Percentiles rank a stretch among this genome's conserved stretches.
phyloP scores from a whole-genome alignment of 148 eudicot genomes.

The Dianthus caryophyllus region DNA sequence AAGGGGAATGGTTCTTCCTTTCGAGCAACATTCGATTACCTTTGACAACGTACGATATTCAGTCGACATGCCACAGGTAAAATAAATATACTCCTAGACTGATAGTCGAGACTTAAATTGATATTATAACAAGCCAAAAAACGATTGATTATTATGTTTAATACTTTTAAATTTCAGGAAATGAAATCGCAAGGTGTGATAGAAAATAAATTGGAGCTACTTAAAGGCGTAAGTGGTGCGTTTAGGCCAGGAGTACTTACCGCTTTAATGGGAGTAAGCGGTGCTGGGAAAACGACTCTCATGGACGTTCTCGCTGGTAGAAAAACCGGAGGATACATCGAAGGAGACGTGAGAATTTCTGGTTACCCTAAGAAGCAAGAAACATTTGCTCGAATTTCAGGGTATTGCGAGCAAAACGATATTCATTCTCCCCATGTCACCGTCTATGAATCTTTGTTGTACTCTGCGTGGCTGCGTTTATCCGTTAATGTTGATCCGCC shows the following conservation, averaged over 20 bases:
- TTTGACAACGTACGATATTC: constrained; percentile 65
- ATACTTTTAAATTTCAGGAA: constrained; percentile 38
- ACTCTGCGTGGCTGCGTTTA: constrained; percentile 76
- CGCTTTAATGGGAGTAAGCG: constrained; percentile 86
- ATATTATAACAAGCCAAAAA: no score
- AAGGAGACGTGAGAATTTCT: constrained; percentile 60
- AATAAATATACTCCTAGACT: background rate
- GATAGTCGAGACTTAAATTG: background rate
- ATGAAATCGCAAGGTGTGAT: constrained; percentile 63
- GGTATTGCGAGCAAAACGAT: constrained; percentile 87
- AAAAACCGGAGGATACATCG: constrained; percentile 76
- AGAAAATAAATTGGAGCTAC: constrained; percentile 55
- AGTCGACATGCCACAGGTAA: constrained; percentile 88
- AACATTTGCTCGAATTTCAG: constrained; percentile 73
- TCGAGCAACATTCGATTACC: constrained; percentile 66
- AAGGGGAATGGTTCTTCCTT: constrained; percentile 80
- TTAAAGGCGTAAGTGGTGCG: constrained; percentile 71
- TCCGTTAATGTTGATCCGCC: constrained; percentile 48
- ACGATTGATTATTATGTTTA: background rate
- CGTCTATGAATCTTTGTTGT: constrained; percentile 64
- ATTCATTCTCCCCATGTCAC: constrained; percentile 85
- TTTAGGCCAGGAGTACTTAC: constrained; percentile 83
- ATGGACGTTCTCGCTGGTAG: constrained; percentile 88
- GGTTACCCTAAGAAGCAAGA: constrained; percentile 80
- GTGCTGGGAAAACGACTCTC: constrained; percentile 90